Evolutionary conservation across 2,329 filamentous ascomycete genomes (phyloP).

Genomic region (Incumbomyces delicatus): DNA sequence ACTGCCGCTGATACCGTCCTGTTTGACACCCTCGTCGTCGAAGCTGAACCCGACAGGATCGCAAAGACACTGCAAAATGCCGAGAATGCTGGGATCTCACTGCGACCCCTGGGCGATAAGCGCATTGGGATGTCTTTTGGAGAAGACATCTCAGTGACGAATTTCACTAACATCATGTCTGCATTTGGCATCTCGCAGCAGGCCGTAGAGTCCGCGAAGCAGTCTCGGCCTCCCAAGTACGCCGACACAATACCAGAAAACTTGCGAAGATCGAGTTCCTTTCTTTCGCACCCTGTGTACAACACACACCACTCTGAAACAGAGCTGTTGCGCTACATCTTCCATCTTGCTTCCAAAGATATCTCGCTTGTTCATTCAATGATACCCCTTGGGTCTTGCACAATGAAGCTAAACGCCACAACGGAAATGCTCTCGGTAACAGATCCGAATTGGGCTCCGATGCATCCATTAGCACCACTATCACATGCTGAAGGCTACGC

Average conservation of each 20-base stretch:
- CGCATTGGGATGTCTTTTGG: slow-evolving; percentile 68
- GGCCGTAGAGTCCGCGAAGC: slow-evolving; percentile 5
- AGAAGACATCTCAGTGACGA: slow-evolving; percentile 41
- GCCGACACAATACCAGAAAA: slow-evolving; percentile 24
- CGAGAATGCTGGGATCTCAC: slow-evolving; percentile 42
- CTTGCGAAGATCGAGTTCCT: slow-evolving; percentile 63
- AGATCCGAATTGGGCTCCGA: slow-evolving; percentile 61
- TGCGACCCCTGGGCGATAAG: slow-evolving; percentile 52
- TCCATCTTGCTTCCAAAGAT: slow-evolving; percentile 88
- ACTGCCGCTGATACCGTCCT: slow-evolving; percentile 48
- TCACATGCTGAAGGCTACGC: slow-evolving; percentile 58
- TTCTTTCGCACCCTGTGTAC: slow-evolving; percentile 84
- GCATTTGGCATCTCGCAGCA: slow-evolving; percentile 26
- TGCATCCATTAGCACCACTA: slow-evolving; percentile 69
- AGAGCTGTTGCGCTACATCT: slow-evolving; percentile 84
- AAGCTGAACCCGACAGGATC: slow-evolving; percentile 44
- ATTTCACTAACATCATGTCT: slow-evolving; percentile 23
- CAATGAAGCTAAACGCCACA: slow-evolving; percentile 95
- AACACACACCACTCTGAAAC: slow-evolving; percentile 93
- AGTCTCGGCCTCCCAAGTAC: slow-evolving; percentile 34
- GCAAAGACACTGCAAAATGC: slow-evolving; percentile 44
- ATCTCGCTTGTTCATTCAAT: slow-evolving; percentile 91
- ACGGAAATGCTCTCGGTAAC: slow-evolving; percentile 86
- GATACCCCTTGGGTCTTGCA: slow-evolving; percentile 94
- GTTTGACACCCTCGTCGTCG: slow-evolving; percentile 74